phyloP scores from a whole-genome alignment of 495 filamentous ascomycete species.

The Talaromyces stipitatus region DNA sequence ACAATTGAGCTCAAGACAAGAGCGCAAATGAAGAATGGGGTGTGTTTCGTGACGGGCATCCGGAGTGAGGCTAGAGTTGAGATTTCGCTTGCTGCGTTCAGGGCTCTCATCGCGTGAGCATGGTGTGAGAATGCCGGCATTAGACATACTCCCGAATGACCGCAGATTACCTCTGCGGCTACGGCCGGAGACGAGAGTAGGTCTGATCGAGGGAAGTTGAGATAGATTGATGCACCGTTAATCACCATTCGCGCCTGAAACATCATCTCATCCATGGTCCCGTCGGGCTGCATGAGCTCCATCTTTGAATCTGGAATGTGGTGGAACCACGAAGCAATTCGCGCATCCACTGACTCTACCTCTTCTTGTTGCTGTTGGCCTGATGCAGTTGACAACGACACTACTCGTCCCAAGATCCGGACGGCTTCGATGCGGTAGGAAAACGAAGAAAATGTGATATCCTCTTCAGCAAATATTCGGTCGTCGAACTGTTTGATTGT shows the following conservation, averaged over 20 bases:
- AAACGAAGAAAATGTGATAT: slow-evolving; percentile 39
- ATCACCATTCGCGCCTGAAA: slow-evolving; percentile 86
- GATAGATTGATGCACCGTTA: slow-evolving; percentile 45
- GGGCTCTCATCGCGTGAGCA: slow-evolving; percentile 70
- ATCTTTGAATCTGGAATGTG: slow-evolving; percentile 72
- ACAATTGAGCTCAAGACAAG: slow-evolving; percentile 54
- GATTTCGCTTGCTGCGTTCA: slow-evolving; percentile 69
- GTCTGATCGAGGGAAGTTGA: slow-evolving; percentile 43
- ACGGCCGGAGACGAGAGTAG: slow-evolving; percentile 40
- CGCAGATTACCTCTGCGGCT: slow-evolving; percentile 41
- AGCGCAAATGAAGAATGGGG: slow-evolving; percentile 84
- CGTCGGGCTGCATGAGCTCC: slow-evolving; percentile 57
- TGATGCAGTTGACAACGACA: slow-evolving; percentile 36
- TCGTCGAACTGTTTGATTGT: slow-evolving; percentile 39
- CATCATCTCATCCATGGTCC: slow-evolving; percentile 76
- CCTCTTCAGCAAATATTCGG: slow-evolving; percentile 38
- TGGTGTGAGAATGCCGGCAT: slow-evolving; percentile 47
- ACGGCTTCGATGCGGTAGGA: slow-evolving; percentile 52
- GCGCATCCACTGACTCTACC: slow-evolving; percentile 56
- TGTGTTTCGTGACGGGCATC: slow-evolving; percentile 64
- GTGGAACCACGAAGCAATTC: slow-evolving; percentile 75
- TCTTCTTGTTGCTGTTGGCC: slow-evolving; percentile 40
- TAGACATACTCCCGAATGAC: slow-evolving; percentile 35
- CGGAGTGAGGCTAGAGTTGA: slow-evolving; percentile 72
- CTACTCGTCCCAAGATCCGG: slow-evolving; percentile 67